A percentile compares a stretch with the other conserved stretches of the same genome.
Conservation (phyloP, 495 filamentous ascomycete species). For the Lentithecium fluviatile region DNA sequence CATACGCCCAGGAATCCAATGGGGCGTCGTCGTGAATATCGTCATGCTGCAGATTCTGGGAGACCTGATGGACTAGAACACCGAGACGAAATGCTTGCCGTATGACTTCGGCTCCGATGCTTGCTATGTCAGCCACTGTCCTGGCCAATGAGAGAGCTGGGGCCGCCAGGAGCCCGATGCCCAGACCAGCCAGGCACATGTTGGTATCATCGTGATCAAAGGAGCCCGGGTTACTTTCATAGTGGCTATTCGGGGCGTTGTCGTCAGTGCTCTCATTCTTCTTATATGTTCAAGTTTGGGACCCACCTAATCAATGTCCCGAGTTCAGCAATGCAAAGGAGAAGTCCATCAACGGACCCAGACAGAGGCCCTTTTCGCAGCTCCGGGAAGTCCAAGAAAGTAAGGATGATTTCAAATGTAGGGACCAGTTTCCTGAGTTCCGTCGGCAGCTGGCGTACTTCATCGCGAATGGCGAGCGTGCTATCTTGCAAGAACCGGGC, state of each 20-base stretch:
- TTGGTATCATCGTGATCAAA: neutral
- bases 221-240: neutral
- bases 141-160: neutral
- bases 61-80: neutral
- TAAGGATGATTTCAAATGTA: neutral
- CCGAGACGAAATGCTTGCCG: neutral
- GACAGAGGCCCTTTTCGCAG: neutral
- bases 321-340: neutral
- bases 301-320: neutral
- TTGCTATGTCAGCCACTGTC: neutral
- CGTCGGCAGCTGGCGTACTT: neutral
- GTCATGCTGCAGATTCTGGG: neutral
- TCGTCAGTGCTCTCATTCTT: too few species aligned
- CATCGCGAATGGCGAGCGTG: slow-evolving; percentile 2
- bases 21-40: neutral
- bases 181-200: neutral
- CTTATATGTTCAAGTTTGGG: too few species aligned
- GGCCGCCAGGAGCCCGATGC: neutral
- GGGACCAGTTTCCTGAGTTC: neutral
- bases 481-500: slow-evolving; percentile 3
- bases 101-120: neutral
- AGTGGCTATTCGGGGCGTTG: too few species aligned
- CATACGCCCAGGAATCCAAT: neutral
- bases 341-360: neutral
- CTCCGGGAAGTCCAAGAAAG: neutral